Conservation (phyloP, 2,329 filamentous ascomycete genomes). For the Ophiostoma novo-ulmi region DNA sequence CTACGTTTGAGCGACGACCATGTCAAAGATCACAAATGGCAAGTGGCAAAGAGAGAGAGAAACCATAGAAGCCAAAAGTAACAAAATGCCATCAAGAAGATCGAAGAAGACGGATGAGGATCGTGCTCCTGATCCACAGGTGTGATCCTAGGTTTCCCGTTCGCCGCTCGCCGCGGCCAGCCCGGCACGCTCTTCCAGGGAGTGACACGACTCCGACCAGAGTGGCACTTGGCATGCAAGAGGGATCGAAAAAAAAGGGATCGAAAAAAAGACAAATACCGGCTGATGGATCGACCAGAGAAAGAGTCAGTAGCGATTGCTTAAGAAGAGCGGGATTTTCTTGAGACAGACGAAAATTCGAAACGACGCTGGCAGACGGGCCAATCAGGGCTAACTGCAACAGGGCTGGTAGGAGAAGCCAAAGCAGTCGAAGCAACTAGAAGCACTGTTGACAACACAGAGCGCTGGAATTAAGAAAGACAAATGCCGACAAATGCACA, state of each 20-base stretch:
- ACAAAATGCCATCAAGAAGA: not conserved
- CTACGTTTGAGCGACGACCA: not conserved
- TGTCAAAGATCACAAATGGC: not conserved
- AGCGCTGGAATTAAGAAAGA: not conserved
- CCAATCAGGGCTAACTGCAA: conserved; percentile 7
- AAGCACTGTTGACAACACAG: not conserved
- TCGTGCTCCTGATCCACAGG: not conserved
- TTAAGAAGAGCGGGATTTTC: no score
- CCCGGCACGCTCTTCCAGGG: conserved; percentile 5
- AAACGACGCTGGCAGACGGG: conserved; percentile 8
- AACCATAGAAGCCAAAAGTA: not conserved
- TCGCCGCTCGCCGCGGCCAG: not conserved
- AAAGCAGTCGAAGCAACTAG: conserved; percentile 1
- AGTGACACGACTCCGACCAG: not conserved
- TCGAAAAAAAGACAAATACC: not conserved
- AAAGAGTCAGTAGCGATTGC: not conserved
- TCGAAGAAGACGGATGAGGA: not conserved
- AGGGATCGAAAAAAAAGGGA: conserved; percentile 4
- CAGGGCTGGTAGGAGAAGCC: not conserved
- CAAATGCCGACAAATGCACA: not conserved
- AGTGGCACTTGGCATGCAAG: not conserved
- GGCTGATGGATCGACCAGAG: not conserved
- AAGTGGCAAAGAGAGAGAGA: not conserved
- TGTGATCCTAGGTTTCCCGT: not conserved
- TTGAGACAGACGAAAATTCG: not conserved